phyloP scores from a whole-genome alignment of 495 filamentous ascomycete species.

The Aspergillus affinis region DNA sequence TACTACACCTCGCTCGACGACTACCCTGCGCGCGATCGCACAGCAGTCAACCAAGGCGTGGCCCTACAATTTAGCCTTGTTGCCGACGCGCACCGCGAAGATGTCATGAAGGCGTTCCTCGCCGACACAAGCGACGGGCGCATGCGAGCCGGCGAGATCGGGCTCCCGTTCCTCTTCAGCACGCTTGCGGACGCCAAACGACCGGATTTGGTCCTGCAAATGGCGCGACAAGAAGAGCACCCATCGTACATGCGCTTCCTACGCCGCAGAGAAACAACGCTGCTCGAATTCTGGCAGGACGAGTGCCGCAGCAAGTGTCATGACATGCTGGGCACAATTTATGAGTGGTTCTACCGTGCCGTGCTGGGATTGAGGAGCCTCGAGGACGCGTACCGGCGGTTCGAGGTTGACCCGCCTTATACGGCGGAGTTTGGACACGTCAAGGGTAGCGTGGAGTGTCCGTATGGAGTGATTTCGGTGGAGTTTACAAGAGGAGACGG shows the following conservation, averaged over 20 bases:
- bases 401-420: slow-evolving; percentile 23
- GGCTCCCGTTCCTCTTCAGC: slow-evolving; percentile 28
- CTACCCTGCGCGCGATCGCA: slow-evolving; percentile 21
- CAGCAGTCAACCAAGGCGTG: slow-evolving; percentile 26
- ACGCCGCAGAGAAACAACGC: slow-evolving; percentile 28
- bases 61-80: slow-evolving; percentile 29
- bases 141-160: slow-evolving; percentile 30
- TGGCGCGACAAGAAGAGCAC: slow-evolving; percentile 33
- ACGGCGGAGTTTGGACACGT: slow-evolving; percentile 25
- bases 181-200: slow-evolving; percentile 27
- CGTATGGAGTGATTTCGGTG: slow-evolving; percentile 26
- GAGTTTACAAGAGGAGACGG: slow-evolving; percentile 16
- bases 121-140: slow-evolving; percentile 17
- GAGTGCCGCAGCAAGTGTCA: slow-evolving; percentile 31
- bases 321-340: slow-evolving; percentile 35
- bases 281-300: slow-evolving; percentile 33
- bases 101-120: slow-evolving; percentile 27
- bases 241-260: slow-evolving; percentile 33
- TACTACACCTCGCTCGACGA: slow-evolving; percentile 31
- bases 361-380: slow-evolving; percentile 27
- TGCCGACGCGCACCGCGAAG: slow-evolving; percentile 17
- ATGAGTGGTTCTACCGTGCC: slow-evolving; percentile 31
- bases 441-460: slow-evolving; percentile 27
- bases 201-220: slow-evolving; percentile 27
- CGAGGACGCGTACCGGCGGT: slow-evolving; percentile 23